Conservation (phyloP, 306 rosid genomes). For the Prunus padus region DNA sequence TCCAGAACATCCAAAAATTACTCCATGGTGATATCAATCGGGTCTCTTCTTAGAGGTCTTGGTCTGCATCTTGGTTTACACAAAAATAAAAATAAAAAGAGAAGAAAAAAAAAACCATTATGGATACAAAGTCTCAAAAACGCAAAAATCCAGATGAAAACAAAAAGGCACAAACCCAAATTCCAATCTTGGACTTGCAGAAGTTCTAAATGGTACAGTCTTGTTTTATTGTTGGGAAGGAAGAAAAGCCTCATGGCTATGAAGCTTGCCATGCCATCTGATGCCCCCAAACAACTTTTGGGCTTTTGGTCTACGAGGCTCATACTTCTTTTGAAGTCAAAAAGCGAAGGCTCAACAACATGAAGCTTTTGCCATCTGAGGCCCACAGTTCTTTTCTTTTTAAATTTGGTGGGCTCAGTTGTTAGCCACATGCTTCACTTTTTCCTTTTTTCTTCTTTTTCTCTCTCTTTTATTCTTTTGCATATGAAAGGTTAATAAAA, state of each 20-base stretch:
- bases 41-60: neutral
- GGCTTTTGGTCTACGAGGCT: neutral
- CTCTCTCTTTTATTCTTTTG: neutral
- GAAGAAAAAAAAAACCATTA: too few relatives aligned
- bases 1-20: neutral
- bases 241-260: neutral
- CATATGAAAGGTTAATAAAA: too few relatives aligned
- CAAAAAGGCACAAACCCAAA: constrained; percentile 7
- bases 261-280: neutral
- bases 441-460: neutral
- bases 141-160: neutral
- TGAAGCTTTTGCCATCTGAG: too few relatives aligned
- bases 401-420: neutral
- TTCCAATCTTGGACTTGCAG: neutral
- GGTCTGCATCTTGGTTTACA: neutral
- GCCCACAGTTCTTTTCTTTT: too few relatives aligned
- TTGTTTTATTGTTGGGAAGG: neutral
- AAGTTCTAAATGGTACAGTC: neutral
- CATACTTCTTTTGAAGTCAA: too few relatives aligned
- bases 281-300: neutral
- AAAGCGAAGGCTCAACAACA: too few relatives aligned
- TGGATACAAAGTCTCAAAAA: neutral
- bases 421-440: neutral
- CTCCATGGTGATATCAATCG: neutral
- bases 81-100: too few relatives aligned